Evolutionary conservation across 805 yeast species (phyloP).

Genomic region (Nakazawaea peltata): DNA sequence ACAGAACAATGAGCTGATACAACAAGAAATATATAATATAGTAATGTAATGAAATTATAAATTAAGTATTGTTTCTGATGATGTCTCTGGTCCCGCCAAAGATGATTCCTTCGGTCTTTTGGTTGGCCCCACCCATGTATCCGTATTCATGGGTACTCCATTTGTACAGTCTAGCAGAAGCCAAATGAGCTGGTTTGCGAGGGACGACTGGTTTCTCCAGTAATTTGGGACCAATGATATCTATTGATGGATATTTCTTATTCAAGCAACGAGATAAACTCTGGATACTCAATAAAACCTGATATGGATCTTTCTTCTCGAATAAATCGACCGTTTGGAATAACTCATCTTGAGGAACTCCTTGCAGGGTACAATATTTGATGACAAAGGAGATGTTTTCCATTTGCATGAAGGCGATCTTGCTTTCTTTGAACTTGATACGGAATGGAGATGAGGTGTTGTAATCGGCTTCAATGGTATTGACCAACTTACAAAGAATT

Average conservation of each 20-base stretch:
- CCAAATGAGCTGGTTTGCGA: conserved; percentile 42
- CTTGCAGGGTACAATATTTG: conserved; percentile 49
- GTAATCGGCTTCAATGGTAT: conserved; percentile 23
- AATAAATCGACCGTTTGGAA: conserved; percentile 74
- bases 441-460: conserved; percentile 15
- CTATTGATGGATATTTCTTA: conserved; percentile 38
- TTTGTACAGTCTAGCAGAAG: conserved; percentile 12
- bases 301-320: conserved; percentile 70
- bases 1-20: conserved; percentile 6
- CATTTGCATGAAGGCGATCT: conserved; percentile 78
- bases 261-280: conserved; percentile 67
- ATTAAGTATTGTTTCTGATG: not conserved
- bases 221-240: conserved; percentile 53
- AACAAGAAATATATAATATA: conserved; percentile 6
- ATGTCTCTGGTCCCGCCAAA: conserved; percentile 28
- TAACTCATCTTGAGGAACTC: conserved; percentile 74
- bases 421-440: conserved; percentile 46
- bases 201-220: conserved; percentile 44
- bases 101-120: conserved; percentile 42
- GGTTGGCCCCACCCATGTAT: conserved; percentile 49
- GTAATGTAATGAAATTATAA: not conserved
- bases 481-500: conserved; percentile 38
- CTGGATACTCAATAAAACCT: conserved; percentile 65
- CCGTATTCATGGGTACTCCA: conserved; percentile 61
- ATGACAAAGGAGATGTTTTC: conserved; percentile 75